Conservation (phyloP, 2,329 filamentous ascomycete genomes). For the Pyricularia grisea region DNA sequence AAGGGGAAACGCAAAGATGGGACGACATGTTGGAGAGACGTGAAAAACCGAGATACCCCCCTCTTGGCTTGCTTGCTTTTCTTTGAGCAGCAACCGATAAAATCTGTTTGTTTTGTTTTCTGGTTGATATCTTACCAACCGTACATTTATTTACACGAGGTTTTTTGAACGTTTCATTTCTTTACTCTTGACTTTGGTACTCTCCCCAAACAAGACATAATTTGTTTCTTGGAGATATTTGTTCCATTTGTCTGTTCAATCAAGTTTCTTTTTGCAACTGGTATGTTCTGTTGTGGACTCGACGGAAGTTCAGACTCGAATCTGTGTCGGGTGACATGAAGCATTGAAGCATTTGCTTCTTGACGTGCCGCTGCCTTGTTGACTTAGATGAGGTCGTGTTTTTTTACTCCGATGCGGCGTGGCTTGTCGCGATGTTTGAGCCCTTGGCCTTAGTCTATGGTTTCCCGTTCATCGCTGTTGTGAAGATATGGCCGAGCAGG, state of each 20-base stretch:
- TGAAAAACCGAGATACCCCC: constrained; percentile 8
- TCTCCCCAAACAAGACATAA: background rate
- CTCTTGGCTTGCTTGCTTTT: background rate
- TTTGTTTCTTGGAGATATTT: background rate
- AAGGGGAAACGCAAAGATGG: constrained; percentile 9
- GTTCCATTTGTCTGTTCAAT: background rate
- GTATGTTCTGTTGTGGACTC: background rate
- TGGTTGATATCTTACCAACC: background rate
- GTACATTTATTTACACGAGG: background rate
- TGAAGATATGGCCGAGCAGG: background rate
- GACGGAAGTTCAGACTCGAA: background rate
- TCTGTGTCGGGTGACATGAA: background rate
- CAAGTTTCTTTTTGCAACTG: background rate
- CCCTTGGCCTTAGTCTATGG: too few relatives aligned
- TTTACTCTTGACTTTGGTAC: background rate
- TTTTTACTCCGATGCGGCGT: background rate
- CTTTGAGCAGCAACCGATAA: background rate
- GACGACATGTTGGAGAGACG: constrained; percentile 5
- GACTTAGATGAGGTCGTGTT: background rate
- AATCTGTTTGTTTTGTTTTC: constrained; percentile 4
- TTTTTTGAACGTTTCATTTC: background rate
- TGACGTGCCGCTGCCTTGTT: background rate
- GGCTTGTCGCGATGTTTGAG: background rate
- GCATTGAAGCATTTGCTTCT: background rate
- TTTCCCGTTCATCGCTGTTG: too few relatives aligned